Evolutionary conservation across 371 early-diverging fungal species (phyloP).

Genomic region (Lichtheimia ramosa): DNA sequence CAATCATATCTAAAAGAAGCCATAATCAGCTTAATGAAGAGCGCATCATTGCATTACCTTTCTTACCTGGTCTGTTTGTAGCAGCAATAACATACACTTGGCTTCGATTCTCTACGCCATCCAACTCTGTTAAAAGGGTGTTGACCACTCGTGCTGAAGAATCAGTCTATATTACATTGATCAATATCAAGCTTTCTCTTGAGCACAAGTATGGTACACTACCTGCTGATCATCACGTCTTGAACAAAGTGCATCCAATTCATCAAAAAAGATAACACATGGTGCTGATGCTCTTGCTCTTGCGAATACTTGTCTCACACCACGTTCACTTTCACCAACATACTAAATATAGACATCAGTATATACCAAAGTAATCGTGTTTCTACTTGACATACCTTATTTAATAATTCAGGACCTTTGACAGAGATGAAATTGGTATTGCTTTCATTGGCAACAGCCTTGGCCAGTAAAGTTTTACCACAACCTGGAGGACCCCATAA

Average conservation of each 20-base stretch:
- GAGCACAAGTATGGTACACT: constrained; percentile 12
- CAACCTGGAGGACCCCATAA: constrained; percentile 99
- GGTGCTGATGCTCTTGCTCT: constrained; percentile 95
- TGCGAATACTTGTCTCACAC: constrained; percentile 97
- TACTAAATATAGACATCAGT: constrained; percentile 55
- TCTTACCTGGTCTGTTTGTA: constrained; percentile 90
- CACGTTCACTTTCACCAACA: constrained; percentile 99
- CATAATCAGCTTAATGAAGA: constrained; percentile 1
- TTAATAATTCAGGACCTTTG: constrained; percentile 98
- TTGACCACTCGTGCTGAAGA: constrained; percentile 97
- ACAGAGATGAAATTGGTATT: constrained; percentile 98
- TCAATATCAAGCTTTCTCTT: not conserved
- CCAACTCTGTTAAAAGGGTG: constrained; percentile 96
- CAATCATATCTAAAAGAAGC: constrained; percentile 81
- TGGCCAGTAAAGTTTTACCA: constrained; percentile 99
- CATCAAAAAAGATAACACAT: constrained; percentile 99
- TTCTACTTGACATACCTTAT: constrained; percentile 65
- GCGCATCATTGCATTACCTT: not conserved
- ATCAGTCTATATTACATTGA: constrained; percentile 60
- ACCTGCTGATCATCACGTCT: constrained; percentile 80
- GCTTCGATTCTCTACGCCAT: constrained; percentile 93
- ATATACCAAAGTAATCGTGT: not conserved
- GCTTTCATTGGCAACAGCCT: constrained; percentile 97
- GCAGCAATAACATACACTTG: constrained; percentile 98
- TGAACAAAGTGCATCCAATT: constrained; percentile 96